Conservation (phyloP, 768 basidiomycete genomes). For the Psilocybe tampanensis region DNA sequence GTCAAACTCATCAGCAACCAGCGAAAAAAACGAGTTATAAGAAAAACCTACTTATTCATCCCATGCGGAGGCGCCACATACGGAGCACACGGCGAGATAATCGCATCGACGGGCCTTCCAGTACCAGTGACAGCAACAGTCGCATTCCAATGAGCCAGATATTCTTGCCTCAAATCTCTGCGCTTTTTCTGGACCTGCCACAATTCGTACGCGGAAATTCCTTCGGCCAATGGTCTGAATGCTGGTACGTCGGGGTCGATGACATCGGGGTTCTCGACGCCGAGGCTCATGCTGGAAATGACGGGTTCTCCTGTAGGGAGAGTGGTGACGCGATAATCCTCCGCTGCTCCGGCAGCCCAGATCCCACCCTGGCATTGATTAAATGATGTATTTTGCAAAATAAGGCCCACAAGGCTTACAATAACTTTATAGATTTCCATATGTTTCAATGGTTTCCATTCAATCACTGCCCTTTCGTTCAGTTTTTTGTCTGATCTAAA, state of each 20-base stretch:
- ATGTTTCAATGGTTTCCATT: constrained; percentile 66
- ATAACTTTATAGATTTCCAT: constrained; percentile 40
- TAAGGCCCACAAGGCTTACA: constrained; percentile 32
- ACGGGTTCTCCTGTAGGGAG: constrained; percentile 55
- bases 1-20: not conserved
- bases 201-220: constrained; percentile 56
- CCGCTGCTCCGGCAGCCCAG: constrained; percentile 46
- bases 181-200: constrained; percentile 68
- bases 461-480: constrained; percentile 50
- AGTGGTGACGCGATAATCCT: constrained; percentile 46
- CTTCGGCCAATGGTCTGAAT: constrained; percentile 28
- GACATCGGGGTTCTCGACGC: constrained; percentile 20
- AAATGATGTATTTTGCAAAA: not conserved
- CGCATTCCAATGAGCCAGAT: constrained; percentile 65
- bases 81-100: constrained; percentile 66
- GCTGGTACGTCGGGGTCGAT: constrained; percentile 3
- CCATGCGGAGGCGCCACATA: constrained; percentile 69
- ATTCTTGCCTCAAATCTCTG: constrained; percentile 51
- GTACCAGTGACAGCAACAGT: constrained; percentile 58
- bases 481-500: not conserved
- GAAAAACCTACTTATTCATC: constrained; percentile 27
- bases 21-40: not conserved
- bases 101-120: constrained; percentile 74
- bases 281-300: constrained; percentile 47
- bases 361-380: constrained; percentile 34